A percentile compares a stretch with the other conserved stretches of the same genome.
Conservation (phyloP, 331 rosid species). For the Acacia pycnantha region DNA sequence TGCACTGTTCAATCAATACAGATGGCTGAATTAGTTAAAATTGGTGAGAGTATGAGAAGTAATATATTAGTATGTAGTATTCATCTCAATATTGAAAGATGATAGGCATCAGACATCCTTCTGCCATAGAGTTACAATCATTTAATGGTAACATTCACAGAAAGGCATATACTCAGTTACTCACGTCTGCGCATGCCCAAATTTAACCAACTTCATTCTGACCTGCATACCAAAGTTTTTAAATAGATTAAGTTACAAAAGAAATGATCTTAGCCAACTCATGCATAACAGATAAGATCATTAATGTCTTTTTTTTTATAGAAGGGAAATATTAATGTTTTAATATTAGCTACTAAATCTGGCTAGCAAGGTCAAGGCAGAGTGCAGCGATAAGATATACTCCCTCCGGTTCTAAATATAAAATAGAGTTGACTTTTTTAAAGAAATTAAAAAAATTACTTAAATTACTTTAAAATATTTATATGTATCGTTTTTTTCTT, state of each 20-base stretch:
- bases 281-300: neutral
- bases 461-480: too few species aligned
- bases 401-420: too few species aligned
- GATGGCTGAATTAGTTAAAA: constrained; percentile 15
- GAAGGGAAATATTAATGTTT: too few species aligned
- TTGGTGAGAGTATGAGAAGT: neutral
- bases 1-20: constrained; percentile 48
- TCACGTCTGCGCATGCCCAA: constrained; percentile 87
- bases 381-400: neutral
- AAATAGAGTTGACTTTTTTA: too few species aligned
- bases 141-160: constrained; percentile 21
- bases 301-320: neutral
- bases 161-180: constrained; percentile 34
- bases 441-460: too few species aligned
- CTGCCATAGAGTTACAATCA: neutral
- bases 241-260: constrained; percentile 18
- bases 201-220: constrained; percentile 76
- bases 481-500: too few species aligned
- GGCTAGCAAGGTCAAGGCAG: constrained; percentile 1
- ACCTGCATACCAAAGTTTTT: constrained; percentile 60
- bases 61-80: neutral
- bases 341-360: neutral
- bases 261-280: neutral
- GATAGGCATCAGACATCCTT: neutral
- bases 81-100: neutral